These are phyloP conservation scores for Lachancea quebecensis DNA, from an alignment of 805 yeast species.

Conservation along the genomic window DNA sequence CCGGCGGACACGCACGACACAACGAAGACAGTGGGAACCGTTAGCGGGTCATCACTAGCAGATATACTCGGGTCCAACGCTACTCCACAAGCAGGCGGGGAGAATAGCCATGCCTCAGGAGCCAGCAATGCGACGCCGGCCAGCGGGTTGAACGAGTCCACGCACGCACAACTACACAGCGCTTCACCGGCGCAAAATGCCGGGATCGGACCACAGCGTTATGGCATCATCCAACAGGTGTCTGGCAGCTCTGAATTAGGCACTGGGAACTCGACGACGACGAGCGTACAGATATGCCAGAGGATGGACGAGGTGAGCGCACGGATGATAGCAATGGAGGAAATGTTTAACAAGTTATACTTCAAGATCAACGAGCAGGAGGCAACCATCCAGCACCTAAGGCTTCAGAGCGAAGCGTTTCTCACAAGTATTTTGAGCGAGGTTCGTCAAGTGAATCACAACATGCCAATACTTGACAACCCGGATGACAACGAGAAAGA, in stretches of 20 bases:
- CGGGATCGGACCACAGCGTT: conserved; percentile 1
- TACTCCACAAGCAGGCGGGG: conserved; percentile 1
- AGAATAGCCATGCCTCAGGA: conserved; percentile 3
- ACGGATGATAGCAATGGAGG: conserved; percentile 24
- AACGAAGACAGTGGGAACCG: background rate
- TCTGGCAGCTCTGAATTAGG: conserved; percentile 5
- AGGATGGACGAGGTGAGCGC: conserved; percentile 30
- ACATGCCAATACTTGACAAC: conserved; percentile 1
- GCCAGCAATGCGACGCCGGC: conserved; percentile 1
- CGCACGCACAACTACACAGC: background rate
- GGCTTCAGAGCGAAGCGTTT: conserved; percentile 6
- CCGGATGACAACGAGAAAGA: conserved; percentile 10
- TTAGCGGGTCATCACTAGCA: conserved; percentile 1
- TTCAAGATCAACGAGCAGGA: conserved; percentile 21
- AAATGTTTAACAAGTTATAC: conserved; percentile 23
- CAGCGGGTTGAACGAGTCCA: background rate
- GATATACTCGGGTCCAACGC: conserved; percentile 5
- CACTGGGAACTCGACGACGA: conserved; percentile 3
- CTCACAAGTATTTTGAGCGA: conserved; percentile 1
- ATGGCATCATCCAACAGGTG: conserved; percentile 5
- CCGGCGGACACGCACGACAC: background rate
- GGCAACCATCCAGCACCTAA: conserved; percentile 11
- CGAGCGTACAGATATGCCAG: conserved; percentile 24
- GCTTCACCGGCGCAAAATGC: background rate
- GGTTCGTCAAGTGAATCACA: conserved; percentile 2